phyloP scores from a whole-genome alignment of 23 red algal species.

The Gracilaria gracilis region DNA sequence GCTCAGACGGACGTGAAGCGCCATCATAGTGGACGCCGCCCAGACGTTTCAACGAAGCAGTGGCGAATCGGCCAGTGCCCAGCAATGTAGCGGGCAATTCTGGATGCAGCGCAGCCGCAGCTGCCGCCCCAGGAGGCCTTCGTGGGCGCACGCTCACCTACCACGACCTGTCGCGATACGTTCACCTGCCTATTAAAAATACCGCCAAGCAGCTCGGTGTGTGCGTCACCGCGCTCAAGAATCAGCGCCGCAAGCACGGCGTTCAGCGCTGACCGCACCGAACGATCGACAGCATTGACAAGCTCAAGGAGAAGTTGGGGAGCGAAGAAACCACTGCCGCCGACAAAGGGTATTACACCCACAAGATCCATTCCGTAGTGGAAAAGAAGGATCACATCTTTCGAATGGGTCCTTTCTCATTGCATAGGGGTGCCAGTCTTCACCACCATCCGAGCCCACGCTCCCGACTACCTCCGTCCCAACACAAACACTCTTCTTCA shows the following conservation, averaged over 20 bases:
- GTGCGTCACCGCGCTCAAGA: conserved; percentile 90
- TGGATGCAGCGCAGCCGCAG: neutral
- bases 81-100: conserved; percentile 15
- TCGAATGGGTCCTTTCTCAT: conserved; percentile 1
- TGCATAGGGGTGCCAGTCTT: neutral
- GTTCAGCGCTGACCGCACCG: conserved; percentile 86
- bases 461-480: neutral
- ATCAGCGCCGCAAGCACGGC: conserved; percentile 82
- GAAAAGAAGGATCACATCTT: conserved; percentile 83
- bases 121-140: neutral
- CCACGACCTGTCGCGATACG: conserved; percentile 61
- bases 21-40: neutral
- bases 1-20: neutral
- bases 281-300: conserved; percentile 78
- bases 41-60: conserved; percentile 4
- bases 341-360: conserved; percentile 83
- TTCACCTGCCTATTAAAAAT: conserved; percentile 82
- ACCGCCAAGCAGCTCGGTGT: conserved; percentile 79
- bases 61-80: conserved; percentile 1
- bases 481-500: neutral
- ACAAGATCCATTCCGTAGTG: conserved; percentile 77
- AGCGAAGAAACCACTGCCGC: conserved; percentile 67
- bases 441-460: neutral
- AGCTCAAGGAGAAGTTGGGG: conserved; percentile 85
- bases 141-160: conserved; percentile 53